A percentile compares a stretch with the other conserved stretches of the same genome.
Evolutionary conservation across 2,329 filamentous ascomycete genomes (phyloP).

Genomic region (Colletotrichum godetiae): DNA sequence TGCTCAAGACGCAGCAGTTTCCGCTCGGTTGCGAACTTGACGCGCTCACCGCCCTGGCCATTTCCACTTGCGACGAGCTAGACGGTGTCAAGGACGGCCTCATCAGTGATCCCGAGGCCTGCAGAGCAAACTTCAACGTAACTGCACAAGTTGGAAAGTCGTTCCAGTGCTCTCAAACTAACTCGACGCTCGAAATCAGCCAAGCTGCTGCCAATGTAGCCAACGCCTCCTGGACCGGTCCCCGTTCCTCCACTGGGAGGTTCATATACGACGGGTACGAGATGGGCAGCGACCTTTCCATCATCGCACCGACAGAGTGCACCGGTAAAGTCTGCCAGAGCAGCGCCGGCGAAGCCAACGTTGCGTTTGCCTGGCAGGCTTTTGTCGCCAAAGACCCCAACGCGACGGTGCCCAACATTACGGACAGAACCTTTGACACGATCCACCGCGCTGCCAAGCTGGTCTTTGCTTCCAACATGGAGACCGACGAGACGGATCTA

Average conservation of each 20-base stretch:
- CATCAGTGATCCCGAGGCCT: conserved; percentile 3
- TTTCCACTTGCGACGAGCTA: conserved; percentile 3
- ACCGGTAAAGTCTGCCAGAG: background rate
- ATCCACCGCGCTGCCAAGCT: background rate
- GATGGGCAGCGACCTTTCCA: background rate
- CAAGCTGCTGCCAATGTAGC: background rate
- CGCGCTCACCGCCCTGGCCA: conserved; percentile 39
- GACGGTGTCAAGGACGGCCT: conserved; percentile 24
- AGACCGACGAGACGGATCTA: conserved; percentile 38
- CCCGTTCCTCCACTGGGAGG: background rate
- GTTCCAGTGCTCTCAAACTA: conserved; percentile 33
- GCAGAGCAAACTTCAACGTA: conserved; percentile 37
- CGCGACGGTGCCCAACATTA: background rate
- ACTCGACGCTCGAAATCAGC: background rate
- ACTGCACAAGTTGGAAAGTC: conserved; percentile 20
- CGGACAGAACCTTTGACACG: background rate
- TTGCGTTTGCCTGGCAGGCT: background rate
- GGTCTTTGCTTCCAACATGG: background rate
- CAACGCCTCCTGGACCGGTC: background rate
- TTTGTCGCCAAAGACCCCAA: background rate
- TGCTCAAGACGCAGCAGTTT: background rate
- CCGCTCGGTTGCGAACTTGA: conserved; percentile 39
- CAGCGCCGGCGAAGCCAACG: background rate
- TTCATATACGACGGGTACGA: background rate
- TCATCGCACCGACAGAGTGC: background rate